These are phyloP conservation scores for Emmonsiellopsis sp. DNA, from an alignment of 2,329 filamentous ascomycete genomes.

Conservation along the genomic window DNA sequence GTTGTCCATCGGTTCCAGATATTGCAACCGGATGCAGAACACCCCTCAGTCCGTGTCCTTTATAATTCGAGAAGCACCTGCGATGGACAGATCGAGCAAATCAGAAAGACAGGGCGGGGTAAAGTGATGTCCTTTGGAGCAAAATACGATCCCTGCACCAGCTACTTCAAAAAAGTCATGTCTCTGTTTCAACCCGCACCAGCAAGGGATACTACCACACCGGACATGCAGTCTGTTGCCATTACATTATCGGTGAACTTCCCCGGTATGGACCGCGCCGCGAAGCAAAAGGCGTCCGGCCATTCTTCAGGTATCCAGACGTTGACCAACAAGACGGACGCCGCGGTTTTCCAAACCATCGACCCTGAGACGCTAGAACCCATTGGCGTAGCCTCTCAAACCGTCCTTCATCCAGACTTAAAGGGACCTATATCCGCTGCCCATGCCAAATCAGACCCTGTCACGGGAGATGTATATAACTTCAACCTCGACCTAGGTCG, in stretches of 20 bases:
- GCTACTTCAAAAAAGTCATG: slow-evolving; percentile 64
- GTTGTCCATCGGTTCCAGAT: slow-evolving; percentile 68
- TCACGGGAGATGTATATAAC: slow-evolving; percentile 69
- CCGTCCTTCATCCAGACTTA: slow-evolving; percentile 56
- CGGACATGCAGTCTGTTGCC: slow-evolving; percentile 47
- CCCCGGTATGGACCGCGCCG: slow-evolving; percentile 42
- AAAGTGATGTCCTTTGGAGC: slow-evolving; percentile 59
- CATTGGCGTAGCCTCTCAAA: slow-evolving; percentile 53
- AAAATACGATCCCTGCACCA: slow-evolving; percentile 63
- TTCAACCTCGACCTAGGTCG: slow-evolving; percentile 63
- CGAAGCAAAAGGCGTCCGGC: slow-evolving; percentile 11
- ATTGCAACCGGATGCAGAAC: slow-evolving; percentile 29
- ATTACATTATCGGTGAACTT: slow-evolving; percentile 59
- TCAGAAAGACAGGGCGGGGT: slow-evolving; percentile 51
- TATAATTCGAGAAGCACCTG: slow-evolving; percentile 66
- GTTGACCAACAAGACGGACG: slow-evolving; percentile 55
- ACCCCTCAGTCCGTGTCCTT: slow-evolving; percentile 40
- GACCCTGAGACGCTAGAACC: slow-evolving; percentile 66
- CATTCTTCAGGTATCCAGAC: slow-evolving; percentile 35
- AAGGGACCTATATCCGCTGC: slow-evolving; percentile 59
- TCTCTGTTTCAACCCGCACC: slow-evolving; percentile 43
- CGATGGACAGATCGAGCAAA: slow-evolving; percentile 52
- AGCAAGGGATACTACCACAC: neutral
- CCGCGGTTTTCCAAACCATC: slow-evolving; percentile 49
- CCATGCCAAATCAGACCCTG: slow-evolving; percentile 62